Evolutionary conservation across 352 stramenopile species (phyloP).

Genomic region (Globisporangium radiosum): DNA sequence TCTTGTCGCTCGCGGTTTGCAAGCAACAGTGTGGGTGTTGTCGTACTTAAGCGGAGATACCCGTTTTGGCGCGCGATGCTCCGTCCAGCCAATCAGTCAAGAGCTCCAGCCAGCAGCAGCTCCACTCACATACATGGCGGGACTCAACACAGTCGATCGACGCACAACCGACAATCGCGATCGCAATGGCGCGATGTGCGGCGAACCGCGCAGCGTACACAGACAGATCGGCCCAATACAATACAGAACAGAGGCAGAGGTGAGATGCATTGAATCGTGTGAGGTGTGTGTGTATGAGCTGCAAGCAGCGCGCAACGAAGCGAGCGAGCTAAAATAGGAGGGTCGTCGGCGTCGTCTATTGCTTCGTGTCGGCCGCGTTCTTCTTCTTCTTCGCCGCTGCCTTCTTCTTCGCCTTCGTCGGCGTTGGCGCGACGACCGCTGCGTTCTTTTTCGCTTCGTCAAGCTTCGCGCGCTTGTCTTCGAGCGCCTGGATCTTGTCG

Average conservation of each 20-base stretch:
- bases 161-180: too few species aligned
- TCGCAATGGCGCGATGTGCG: too few species aligned
- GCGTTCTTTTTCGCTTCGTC: conserved; percentile 53
- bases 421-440: conserved; percentile 8
- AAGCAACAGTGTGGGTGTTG: not conserved
- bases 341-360: conserved; percentile 8
- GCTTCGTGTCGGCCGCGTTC: not conserved
- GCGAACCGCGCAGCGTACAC: too few species aligned
- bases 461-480: conserved; percentile 71
- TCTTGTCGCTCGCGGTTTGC: not conserved
- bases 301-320: not conserved
- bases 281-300: not conserved
- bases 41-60: not conserved
- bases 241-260: too few species aligned
- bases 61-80: not conserved
- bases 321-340: not conserved
- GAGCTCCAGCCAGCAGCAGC: too few species aligned
- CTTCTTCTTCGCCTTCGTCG: conserved; percentile 27
- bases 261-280: not conserved
- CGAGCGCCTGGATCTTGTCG: conserved; percentile 79
- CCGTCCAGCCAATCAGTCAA: too few species aligned
- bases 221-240: too few species aligned
- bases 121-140: too few species aligned
- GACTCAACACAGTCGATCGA: too few species aligned
- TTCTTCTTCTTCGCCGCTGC: not conserved